Evolutionary conservation across 2,329 filamentous ascomycete species (phyloP), one percentile per base, ranked within the genome.

Genomic region (Hymenoscyphus salicellus): DNA sequence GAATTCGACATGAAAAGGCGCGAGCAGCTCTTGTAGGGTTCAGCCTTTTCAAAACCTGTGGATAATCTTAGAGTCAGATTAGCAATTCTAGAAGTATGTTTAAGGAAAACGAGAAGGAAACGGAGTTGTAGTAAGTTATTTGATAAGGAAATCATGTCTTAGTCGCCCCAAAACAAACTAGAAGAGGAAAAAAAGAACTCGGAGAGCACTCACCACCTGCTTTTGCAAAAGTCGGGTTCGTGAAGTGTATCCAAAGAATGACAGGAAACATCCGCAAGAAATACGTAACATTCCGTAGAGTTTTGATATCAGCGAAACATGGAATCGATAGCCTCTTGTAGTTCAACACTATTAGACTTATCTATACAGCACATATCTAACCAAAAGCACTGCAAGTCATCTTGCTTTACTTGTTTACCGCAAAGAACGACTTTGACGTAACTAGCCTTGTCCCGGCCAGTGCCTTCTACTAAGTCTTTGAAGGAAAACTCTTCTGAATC

Each of bases 21-120:
- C n/a, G 46, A 52, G n/a, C 26, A 59, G 57, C 20, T 59, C 57
- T n/a, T 59, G 57, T 23, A 59, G 36, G 2, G 14, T 46, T 33
- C 46, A 52, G 10, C n/a, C 46, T 7, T 17, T 14, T 7, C 14
- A 52, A 49, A 49, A 49, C 43, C 43, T 20, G 4, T 17, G 20
- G 43, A n/a, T n/a, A 4, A 6, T 23, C 43, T n/a, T 23, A n/a
- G 17, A n/a, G 43, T 33, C 32, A 33, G 32, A 1, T 3, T 49
- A 5, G 43, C 43, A 49, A 3, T 7, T 23, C 17, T n/a, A n/a
- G 3, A 23, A n/a, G 5, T 23, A 33, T 33, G 8, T 33, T 11
- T 2, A 7, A 33, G 10, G 8, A 33, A 6, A 33, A 33, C 32
- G 6, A 33, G 32, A 11, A 33, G 32, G 8, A 33, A 33, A 7